Percentiles rank a stretch among this genome's conserved stretches.
Conservation (phyloP, 2,329 filamentous ascomycete genomes). For the Ascomycota sp. region DNA sequence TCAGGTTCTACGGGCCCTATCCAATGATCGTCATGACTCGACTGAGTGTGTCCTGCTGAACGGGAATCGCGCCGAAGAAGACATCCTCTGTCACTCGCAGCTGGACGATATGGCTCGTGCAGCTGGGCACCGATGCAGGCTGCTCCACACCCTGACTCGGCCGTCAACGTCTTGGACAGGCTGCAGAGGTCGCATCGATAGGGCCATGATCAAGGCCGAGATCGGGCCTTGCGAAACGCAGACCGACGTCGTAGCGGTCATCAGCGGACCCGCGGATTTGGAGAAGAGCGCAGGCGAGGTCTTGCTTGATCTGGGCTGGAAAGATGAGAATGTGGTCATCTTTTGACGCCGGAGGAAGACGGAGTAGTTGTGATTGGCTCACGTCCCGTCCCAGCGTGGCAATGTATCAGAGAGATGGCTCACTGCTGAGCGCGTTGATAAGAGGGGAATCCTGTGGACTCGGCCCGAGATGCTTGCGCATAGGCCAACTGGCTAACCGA, state of each 20-base stretch:
- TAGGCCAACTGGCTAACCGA: no score
- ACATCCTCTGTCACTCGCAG: conserved; percentile 60
- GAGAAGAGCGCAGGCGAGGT: not conserved
- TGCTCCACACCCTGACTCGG: conserved; percentile 48
- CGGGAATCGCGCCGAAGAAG: conserved; percentile 53
- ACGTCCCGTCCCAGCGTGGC: no score
- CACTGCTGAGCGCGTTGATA: no score
- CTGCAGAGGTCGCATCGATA: conserved; percentile 41
- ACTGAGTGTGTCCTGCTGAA: conserved; percentile 54
- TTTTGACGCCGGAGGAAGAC: no score
- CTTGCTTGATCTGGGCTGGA: no score
- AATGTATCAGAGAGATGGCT: not conserved
- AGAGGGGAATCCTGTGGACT: no score
- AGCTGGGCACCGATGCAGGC: conserved; percentile 32
- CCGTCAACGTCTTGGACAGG: conserved; percentile 45
- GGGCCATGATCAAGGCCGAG: conserved; percentile 37
- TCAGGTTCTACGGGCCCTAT: conserved; percentile 54
- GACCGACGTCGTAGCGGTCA: no score
- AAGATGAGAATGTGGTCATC: not conserved
- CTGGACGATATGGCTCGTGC: conserved; percentile 38
- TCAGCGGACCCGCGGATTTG: not conserved
- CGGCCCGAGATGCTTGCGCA: no score
- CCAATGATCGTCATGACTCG: conserved; percentile 36
- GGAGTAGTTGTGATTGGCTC: no score
- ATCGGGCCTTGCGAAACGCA: conserved; percentile 16